A percentile compares a stretch with the other conserved stretches of the same genome.
Conservation (phyloP, 2,329 filamentous ascomycete genomes). For the Macroventuria anomochaeta region DNA sequence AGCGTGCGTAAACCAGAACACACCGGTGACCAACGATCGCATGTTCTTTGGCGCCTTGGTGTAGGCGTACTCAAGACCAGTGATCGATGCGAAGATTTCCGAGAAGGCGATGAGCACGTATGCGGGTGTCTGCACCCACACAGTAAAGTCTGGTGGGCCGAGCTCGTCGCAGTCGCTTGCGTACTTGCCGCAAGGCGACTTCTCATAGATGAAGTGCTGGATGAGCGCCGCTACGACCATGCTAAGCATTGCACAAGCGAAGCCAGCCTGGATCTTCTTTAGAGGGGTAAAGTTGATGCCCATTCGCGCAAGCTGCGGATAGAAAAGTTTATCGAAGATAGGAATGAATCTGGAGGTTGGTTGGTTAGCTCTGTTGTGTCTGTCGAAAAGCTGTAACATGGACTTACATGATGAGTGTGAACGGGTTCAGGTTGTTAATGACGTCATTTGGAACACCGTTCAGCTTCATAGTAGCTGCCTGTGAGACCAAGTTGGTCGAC, state of each 20-base stretch:
- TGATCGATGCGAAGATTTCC: conserved; percentile 69
- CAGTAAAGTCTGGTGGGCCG: conserved; percentile 55
- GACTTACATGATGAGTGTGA: conserved; percentile 70
- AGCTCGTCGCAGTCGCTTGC: conserved; percentile 44
- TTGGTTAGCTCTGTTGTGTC: neutral
- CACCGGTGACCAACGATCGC: conserved; percentile 47
- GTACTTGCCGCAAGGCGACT: conserved; percentile 52
- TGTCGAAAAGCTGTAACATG: neutral
- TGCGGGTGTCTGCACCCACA: conserved; percentile 59
- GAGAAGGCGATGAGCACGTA: conserved; percentile 62
- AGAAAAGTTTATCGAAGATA: conserved; percentile 65
- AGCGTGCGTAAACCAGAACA: conserved; percentile 43
- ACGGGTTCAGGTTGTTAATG: conserved; percentile 76
- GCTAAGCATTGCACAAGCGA: conserved; percentile 69
- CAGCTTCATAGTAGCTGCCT: conserved; percentile 59
- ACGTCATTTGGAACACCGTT: conserved; percentile 77
- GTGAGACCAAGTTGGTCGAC: conserved; percentile 63
- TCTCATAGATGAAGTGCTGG: conserved; percentile 63
- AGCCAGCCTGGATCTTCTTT: conserved; percentile 74
- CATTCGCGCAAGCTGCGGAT: conserved; percentile 68
- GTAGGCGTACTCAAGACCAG: conserved; percentile 73
- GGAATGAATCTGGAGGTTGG: conserved; percentile 61
- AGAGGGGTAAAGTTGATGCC: conserved; percentile 73
- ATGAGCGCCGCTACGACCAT: conserved; percentile 63
- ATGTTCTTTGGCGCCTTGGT: conserved; percentile 73